phyloP scores from a whole-genome alignment of 495 filamentous ascomycete species.

The Rhizodiscina lignyota region DNA sequence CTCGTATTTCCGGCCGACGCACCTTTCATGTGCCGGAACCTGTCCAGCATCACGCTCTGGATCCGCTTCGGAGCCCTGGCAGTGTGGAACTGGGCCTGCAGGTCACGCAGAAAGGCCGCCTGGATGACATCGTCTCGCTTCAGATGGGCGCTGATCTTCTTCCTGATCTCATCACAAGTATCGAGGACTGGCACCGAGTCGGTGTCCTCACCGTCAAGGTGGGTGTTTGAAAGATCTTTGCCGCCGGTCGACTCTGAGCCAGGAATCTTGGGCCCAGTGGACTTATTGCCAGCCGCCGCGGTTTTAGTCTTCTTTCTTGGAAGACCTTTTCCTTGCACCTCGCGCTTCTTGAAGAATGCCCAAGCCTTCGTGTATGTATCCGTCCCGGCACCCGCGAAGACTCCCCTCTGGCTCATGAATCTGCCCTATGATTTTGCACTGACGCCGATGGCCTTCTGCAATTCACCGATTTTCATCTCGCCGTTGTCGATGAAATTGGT shows the following conservation, averaged over 20 bases:
- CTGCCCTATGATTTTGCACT: slow-evolving; percentile 13
- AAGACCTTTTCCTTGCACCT: slow-evolving; percentile 18
- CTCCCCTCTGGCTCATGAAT: slow-evolving; percentile 24
- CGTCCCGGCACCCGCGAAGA: slow-evolving; percentile 16
- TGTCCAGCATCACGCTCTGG: slow-evolving; percentile 21
- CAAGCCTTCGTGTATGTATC: slow-evolving; percentile 16
- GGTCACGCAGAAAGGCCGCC: slow-evolving; percentile 33
- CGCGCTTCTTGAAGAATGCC: slow-evolving; percentile 26
- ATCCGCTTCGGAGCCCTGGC: slow-evolving; percentile 20
- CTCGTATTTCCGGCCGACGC: slow-evolving; percentile 25
- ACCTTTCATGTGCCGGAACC: slow-evolving; percentile 34
- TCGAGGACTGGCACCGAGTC: slow-evolving; percentile 29
- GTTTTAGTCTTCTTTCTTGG: slow-evolving; percentile 17
- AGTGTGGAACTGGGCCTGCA: slow-evolving; percentile 19
- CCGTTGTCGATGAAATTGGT: slow-evolving; percentile 25
- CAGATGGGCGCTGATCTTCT: slow-evolving; percentile 36
- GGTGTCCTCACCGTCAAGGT: slow-evolving; percentile 24
- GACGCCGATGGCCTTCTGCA: slow-evolving; percentile 24
- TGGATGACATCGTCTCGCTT: slow-evolving; percentile 29
- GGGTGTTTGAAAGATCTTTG: slow-evolving; percentile 14
- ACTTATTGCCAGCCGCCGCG: too few species aligned
- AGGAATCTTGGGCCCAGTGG: too few species aligned
- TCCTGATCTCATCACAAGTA: slow-evolving; percentile 38
- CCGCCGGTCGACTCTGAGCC: slow-evolving; percentile 14
- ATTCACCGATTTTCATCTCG: slow-evolving; percentile 31